These are phyloP conservation scores for Akebia trifoliata DNA, from an alignment of 164 flowering plant genomes.

Conservation along the genomic window DNA sequence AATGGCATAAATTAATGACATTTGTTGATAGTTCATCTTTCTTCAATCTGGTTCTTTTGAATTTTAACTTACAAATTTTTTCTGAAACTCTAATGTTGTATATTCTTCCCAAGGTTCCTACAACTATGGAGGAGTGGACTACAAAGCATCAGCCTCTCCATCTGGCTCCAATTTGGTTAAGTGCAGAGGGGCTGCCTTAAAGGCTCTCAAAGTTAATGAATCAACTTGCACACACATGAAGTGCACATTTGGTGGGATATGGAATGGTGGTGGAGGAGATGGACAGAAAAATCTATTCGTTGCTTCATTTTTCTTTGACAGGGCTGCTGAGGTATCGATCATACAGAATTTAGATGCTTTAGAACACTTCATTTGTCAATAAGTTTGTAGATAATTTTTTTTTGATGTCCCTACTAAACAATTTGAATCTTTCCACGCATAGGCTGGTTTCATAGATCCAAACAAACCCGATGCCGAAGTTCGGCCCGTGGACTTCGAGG, in stretches of 20 bases:
- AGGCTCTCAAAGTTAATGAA: conserved; percentile 76
- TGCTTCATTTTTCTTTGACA: conserved; percentile 96
- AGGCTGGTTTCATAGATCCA: conserved; percentile 62
- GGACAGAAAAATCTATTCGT: conserved; percentile 90
- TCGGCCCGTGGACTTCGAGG: conserved; percentile 39
- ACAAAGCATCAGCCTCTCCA: conserved; percentile 45
- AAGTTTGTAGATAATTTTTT: neutral
- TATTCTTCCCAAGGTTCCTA: conserved; percentile 49
- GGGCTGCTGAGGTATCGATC: conserved; percentile 94
- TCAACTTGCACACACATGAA: conserved; percentile 87
- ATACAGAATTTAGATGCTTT: neutral
- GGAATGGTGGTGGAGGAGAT: conserved; percentile 99
- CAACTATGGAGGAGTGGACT: conserved; percentile 58
- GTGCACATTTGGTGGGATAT: conserved; percentile 94
- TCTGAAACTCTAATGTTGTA: neutral
- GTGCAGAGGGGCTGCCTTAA: conserved; percentile 54
- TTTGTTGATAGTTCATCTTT: too few species aligned
- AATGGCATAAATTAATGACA: too few species aligned
- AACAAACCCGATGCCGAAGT: conserved; percentile 30
- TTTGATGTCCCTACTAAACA: conserved; percentile 1
- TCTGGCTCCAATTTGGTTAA: conserved; percentile 54
- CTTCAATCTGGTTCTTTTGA: neutral
- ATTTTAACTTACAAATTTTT: neutral
- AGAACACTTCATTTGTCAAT: neutral
- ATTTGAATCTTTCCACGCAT: neutral